Conservation (phyloP, 148 eudicot genomes). For the Camellia lanceoleosa region DNA sequence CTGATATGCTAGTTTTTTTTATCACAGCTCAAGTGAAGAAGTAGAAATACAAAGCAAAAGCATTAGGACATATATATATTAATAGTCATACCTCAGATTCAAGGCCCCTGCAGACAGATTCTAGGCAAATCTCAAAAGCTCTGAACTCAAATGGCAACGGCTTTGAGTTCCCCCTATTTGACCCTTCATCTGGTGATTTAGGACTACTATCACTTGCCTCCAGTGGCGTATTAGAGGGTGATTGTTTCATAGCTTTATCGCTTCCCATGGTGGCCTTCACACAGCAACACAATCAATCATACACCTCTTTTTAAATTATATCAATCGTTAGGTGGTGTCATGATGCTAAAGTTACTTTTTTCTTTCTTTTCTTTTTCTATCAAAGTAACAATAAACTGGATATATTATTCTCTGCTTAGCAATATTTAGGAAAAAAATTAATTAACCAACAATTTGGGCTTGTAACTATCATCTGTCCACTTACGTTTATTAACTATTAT, state of each 20-base stretch:
- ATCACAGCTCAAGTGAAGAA: neutral
- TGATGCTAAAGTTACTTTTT: too few species aligned
- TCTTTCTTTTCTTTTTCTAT: too few species aligned
- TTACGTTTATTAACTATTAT: too few species aligned
- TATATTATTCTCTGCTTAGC: too few species aligned
- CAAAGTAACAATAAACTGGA: too few species aligned
- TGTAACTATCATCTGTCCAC: too few species aligned
- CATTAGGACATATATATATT: neutral
- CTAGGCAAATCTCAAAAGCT: slow-evolving; percentile 12
- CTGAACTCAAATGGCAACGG: slow-evolving; percentile 8
- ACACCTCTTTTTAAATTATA: too few species aligned
- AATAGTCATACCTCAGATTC: slow-evolving; percentile 8
- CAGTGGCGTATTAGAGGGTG: neutral
- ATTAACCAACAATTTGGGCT: too few species aligned
- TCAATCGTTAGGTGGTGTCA: too few species aligned
- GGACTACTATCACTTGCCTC: neutral
- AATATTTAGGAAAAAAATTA: too few species aligned
- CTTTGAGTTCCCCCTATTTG: neutral
- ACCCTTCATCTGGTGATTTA: neutral
- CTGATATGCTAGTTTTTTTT: too few species aligned
- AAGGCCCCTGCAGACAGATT: slow-evolving; percentile 9
- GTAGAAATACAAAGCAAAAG: neutral
- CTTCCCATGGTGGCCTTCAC: slow-evolving; percentile 3
- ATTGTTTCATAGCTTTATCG: neutral
- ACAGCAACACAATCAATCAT: neutral